These are phyloP conservation scores for Penicillium italicum DNA, from an alignment of 2,329 filamentous ascomycete genomes.

Conservation along the genomic window DNA sequence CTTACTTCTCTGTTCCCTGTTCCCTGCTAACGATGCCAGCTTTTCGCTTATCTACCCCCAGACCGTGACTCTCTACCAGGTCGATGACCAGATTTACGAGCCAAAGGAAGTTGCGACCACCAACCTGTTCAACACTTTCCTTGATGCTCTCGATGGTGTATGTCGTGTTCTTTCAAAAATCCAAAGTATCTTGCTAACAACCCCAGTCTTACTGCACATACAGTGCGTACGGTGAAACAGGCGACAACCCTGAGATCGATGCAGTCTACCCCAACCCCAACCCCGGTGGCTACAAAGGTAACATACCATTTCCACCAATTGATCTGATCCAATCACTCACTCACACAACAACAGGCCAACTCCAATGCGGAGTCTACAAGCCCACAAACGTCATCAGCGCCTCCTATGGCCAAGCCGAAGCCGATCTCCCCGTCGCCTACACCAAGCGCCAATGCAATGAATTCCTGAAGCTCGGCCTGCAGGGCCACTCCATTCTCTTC, in stretches of 20 bases:
- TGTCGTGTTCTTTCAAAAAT: background rate
- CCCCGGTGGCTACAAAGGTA: conserved; percentile 51
- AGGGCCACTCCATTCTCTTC: conserved; percentile 32
- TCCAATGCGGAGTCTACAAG: conserved; percentile 50
- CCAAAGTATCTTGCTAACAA: background rate
- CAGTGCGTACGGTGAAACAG: conserved; percentile 49
- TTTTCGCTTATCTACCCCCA: conserved; percentile 53
- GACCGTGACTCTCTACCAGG: conserved; percentile 50
- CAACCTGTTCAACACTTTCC: conserved; percentile 47
- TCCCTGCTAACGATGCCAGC: conserved; percentile 1
- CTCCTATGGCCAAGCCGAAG: conserved; percentile 55
- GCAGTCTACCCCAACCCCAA: conserved; percentile 50
- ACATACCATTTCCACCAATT: conserved; percentile 31
- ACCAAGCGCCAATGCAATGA: conserved; percentile 48
- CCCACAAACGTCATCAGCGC: conserved; percentile 57
- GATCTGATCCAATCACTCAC: conserved; percentile 26
- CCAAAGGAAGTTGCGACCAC: conserved; percentile 27
- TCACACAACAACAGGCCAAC: conserved; percentile 20
- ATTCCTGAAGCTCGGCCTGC: conserved; percentile 51
- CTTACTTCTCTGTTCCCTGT: background rate
- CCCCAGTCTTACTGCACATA: conserved; percentile 50
- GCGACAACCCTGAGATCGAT: conserved; percentile 49
- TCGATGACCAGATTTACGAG: conserved; percentile 48
- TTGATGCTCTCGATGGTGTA: conserved; percentile 51
- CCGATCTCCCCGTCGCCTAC: conserved; percentile 53